Evolutionary conservation across 78 protist species (phyloP).

Genomic region (Dictyostelium purpureum): DNA sequence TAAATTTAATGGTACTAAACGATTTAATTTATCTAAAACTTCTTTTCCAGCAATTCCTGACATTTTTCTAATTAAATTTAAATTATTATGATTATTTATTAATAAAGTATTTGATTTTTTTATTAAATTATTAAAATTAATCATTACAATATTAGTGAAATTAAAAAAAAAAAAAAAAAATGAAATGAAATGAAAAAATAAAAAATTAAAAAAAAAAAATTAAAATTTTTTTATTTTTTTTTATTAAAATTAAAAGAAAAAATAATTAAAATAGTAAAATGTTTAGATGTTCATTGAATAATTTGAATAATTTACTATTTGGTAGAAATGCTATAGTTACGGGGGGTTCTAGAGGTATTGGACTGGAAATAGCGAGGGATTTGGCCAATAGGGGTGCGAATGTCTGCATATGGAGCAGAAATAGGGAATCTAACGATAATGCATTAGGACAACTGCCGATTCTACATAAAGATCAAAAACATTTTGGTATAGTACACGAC

Average conservation of each 20-base stretch:
- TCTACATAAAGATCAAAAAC: conserved; percentile 20
- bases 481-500: conserved; percentile 1
- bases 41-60: background rate
- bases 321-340: conserved; percentile 11
- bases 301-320: background rate
- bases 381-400: conserved; percentile 31
- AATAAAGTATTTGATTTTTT: background rate
- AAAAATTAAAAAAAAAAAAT: background rate
- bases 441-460: conserved; percentile 13
- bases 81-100: background rate
- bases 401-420: conserved; percentile 31
- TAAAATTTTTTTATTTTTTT: background rate
- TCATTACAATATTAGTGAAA: background rate
- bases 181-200: background rate
- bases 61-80: background rate
- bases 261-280: background rate
- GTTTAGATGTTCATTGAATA: background rate
- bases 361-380: conserved; percentile 29
- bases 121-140: background rate
- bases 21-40: background rate
- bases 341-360: conserved; percentile 74
- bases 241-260: background rate
- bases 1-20: conserved; percentile 40
- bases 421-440: background rate
- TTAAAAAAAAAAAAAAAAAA: background rate